Evolutionary conservation across 768 basidiomycete species (phyloP), one percentile per base, ranked within the genome.

Genomic region (Lactarius akahatsu): DNA sequence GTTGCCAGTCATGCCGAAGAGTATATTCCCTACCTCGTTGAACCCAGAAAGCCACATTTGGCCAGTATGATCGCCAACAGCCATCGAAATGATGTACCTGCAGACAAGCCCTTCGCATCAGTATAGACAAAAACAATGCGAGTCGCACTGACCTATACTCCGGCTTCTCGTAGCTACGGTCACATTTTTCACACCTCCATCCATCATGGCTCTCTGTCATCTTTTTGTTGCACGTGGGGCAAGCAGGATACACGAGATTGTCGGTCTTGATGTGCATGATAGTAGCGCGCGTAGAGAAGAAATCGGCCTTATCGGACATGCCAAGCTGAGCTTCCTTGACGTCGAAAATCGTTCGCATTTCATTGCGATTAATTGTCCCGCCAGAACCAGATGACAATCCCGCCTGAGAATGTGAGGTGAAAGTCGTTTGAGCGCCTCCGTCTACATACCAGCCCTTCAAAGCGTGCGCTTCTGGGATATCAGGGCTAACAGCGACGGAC

Each of bases 131-230:
- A 26, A 9, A 1, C 10, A 41, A 30, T 57, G 61, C 15, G 50
- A 34, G 57, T 3, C 30, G 3, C 7, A 80, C 86, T 68, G 70
- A 96, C 96, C 96, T 83, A 74, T 94, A 83, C 70, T 92, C 86
- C 3, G 96, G 95, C 38, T 82, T 79, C 1, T 82, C 80, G 72
- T 84, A 90, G 30, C 76, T 83, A 74, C 82, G 85, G 60, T 91
- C 85, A 74, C 96, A 98, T 77, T 95, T 98, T 74, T 98, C 97
- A 75, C 97, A 98, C 55, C 85, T 79, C 94, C 94, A 98, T n/a
- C 80, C 23, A 26, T 80, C 82, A n/a, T 81, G 82, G 23, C 81
- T 76, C 63, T 91, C 83, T 1, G 84, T 76, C 6, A 98, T 91
- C 77, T 98, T 99, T 80, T 98, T 98, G 77, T 83, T 91, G 77